These are phyloP conservation scores for Phialophora tarda DNA, from an alignment of 2,329 filamentous ascomycete species.

Conservation along the genomic window DNA sequence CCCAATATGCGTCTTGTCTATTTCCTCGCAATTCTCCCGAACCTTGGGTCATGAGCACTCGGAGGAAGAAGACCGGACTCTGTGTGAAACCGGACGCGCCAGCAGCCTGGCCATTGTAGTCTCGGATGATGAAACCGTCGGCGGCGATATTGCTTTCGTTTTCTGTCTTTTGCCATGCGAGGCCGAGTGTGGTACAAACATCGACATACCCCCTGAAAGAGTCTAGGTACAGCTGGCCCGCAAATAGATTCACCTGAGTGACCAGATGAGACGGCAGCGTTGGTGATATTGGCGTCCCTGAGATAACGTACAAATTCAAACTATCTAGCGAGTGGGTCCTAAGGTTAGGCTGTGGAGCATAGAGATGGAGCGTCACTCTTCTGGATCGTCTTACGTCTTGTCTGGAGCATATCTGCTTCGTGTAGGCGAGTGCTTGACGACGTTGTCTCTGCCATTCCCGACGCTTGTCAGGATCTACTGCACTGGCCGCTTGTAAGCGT, in stretches of 20 bases:
- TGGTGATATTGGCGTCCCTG: no score
- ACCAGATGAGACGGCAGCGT: background rate
- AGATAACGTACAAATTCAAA: no score
- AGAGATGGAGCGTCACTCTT: no score
- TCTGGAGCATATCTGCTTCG: no score
- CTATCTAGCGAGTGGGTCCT: no score
- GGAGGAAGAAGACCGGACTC: constrained; percentile 52
- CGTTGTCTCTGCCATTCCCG: no score
- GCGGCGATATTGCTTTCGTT: constrained; percentile 36
- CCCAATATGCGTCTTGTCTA: constrained; percentile 55
- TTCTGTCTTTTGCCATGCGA: constrained; percentile 16
- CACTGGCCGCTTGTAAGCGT: no score
- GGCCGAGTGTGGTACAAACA: constrained; percentile 12
- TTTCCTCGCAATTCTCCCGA: constrained; percentile 47
- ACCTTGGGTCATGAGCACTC: constrained; percentile 43
- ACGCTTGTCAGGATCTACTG: no score
- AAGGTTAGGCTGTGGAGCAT: no score
- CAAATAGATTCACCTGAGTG: constrained; percentile 4
- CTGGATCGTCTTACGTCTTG: no score
- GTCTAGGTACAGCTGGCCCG: background rate
- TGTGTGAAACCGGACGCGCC: constrained; percentile 43
- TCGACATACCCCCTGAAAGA: constrained; percentile 29
- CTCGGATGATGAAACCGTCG: constrained; percentile 39
- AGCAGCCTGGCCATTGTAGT: background rate
- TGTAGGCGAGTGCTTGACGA: no score